phyloP scores from a whole-genome alignment of 257 asterid genomes.

The Datura wrightii region DNA sequence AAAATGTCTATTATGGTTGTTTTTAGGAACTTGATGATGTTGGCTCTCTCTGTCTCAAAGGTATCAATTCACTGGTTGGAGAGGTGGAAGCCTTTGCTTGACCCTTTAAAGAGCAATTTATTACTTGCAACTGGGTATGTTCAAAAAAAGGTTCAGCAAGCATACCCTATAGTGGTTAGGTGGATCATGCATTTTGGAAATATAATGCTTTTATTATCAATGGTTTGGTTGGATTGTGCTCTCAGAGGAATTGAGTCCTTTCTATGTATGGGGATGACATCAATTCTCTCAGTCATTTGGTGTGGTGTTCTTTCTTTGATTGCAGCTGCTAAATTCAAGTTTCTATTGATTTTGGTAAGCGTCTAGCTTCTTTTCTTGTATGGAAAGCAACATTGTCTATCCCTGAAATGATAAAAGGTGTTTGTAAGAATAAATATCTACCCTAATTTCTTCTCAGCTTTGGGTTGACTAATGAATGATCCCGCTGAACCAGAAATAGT shows the following conservation, averaged over 20 bases:
- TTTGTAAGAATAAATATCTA: neutral
- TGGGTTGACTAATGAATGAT: neutral
- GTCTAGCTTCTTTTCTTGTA: neutral
- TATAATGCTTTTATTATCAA: conserved; percentile 66
- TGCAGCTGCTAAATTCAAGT: conserved; percentile 72
- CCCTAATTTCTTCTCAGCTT: conserved; percentile 9
- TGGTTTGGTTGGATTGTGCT: conserved; percentile 91
- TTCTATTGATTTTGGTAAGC: conserved; percentile 76
- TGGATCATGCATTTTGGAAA: conserved; percentile 73
- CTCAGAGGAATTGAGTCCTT: conserved; percentile 90
- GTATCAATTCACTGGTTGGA: conserved; percentile 73
- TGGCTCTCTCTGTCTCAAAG: conserved; percentile 55
- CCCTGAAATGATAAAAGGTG: conserved; percentile 15
- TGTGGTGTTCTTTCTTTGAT: conserved; percentile 72
- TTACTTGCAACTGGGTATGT: conserved; percentile 54
- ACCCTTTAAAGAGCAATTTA: conserved; percentile 44
- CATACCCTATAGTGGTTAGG: conserved; percentile 65
- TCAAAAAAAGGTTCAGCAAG: conserved; percentile 62
- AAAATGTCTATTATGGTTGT: conserved; percentile 59
- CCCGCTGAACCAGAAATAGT: conserved; percentile 8
- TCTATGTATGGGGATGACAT: conserved; percentile 86
- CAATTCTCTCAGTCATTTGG: conserved; percentile 86
- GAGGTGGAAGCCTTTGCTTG: conserved; percentile 62
- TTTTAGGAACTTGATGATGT: conserved; percentile 59
- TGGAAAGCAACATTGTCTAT: neutral